Conservation (phyloP, 345 rosid species). For the Arabis hirsuta region DNA sequence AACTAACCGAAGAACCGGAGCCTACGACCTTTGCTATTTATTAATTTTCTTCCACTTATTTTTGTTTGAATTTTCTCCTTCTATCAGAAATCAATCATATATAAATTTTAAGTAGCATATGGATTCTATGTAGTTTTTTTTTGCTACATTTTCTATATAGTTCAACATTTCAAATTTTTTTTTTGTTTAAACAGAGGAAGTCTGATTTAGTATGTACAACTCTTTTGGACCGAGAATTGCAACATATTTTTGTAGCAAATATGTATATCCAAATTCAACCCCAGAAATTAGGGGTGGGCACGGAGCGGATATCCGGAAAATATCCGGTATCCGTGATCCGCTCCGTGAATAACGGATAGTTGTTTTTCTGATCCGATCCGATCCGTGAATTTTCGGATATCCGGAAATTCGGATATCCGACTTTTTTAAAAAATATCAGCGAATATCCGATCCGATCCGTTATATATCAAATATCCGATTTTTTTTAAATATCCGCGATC, state of each 20-base stretch:
- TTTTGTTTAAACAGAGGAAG: background rate
- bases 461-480: too few relatives aligned
- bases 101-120: background rate
- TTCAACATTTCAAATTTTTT: background rate
- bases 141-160: background rate
- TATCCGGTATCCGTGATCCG: too few relatives aligned
- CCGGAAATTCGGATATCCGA: too few relatives aligned
- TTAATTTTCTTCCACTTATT: background rate
- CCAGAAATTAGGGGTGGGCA: background rate
- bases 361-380: too few relatives aligned
- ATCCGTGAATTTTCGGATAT: too few relatives aligned
- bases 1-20: conserved; percentile 11
- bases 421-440: too few relatives aligned
- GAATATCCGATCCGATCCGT: too few relatives aligned
- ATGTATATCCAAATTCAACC: background rate
- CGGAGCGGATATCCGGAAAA: too few relatives aligned
- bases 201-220: background rate
- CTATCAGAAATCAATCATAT: background rate
- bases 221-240: background rate
- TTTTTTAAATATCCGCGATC: too few relatives aligned
- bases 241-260: background rate
- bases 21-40: background rate
- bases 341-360: too few relatives aligned
- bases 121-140: background rate
- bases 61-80: background rate